Base-by-base conservation (phyloP, 179 eudicot species). In the Beta lomatogona region DNA sequence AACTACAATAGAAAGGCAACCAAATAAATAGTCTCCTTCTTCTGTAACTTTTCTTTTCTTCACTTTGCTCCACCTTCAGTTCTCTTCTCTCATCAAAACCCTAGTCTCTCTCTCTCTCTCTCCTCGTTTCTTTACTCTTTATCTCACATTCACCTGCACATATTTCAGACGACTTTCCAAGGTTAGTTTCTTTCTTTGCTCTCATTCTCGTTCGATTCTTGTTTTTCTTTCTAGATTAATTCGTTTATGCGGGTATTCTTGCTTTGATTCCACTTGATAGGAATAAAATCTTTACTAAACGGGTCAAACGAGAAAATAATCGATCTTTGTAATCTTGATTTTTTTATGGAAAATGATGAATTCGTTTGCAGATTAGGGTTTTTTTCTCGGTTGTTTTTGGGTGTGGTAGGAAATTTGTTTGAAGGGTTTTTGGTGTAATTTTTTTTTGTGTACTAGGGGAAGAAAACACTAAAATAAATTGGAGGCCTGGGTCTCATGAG, bases 401-500 rank as follows among this genome's bases (percentile, higher is more conserved):
- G 80, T 60, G 59, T 69, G 44, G 53, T 79, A 53, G 70, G 67
- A 57, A 2, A 57, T 16, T 44, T 86, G 55, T 83, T 76, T 86
- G 78, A 77, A 82, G 80, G 82, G 73, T 73, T 52, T 76, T 67
- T 80, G 63, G 9, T 76, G 70, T 65, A 45, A 66, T 31, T 13
- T 53, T n/a, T n/a, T 57, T 67, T 78, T 79, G 70, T 55, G 36
- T 82, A 54, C 44, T 75, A 73, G 86, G 60, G 78, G 55, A 76
- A 54, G 48, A 57, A 81, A 55, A 73, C 41, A 81, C 18, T 41
- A 65, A 65, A 21, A 4, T 31, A 73, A 73, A 31, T 63, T 69
- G 74, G 88, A 82, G 93, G 80, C 85, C 70, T 82, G 88, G 97
- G 86, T 92, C 93, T 96, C 93, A 96, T 94, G 99, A 96, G 92